Percentiles rank a stretch among this genome's conserved stretches.
These are phyloP conservation scores for Trifolium dubium DNA, from an alignment of 306 rosid species.

Conservation along the genomic window DNA sequence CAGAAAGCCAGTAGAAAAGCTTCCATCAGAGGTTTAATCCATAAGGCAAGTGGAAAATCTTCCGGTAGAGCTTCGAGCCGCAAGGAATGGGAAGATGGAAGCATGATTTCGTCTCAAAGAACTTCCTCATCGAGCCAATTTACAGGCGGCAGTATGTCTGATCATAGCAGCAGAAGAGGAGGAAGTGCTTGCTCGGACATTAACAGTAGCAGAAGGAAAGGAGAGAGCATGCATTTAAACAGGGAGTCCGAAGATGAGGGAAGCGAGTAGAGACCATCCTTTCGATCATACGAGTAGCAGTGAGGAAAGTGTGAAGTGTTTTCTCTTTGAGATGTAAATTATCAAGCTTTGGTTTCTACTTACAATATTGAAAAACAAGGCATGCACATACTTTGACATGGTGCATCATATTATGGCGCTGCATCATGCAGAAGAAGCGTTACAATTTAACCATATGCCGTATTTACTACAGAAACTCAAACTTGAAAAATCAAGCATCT, in stretches of 20 bases:
- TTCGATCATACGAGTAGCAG: conserved; percentile 26
- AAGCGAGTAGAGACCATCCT: conserved; percentile 6
- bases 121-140: conserved; percentile 19
- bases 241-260: conserved; percentile 40
- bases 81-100: conserved; percentile 25
- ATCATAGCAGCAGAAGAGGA: conserved; percentile 35
- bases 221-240: conserved; percentile 28
- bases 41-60: conserved; percentile 36
- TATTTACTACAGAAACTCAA: conserved; percentile 23
- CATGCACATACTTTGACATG: conserved; percentile 36
- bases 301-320: conserved; percentile 1
- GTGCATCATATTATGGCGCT: conserved; percentile 23
- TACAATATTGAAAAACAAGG: background rate
- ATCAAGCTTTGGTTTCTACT: background rate
- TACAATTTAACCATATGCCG: conserved; percentile 14
- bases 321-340: background rate
- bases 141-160: conserved; percentile 39
- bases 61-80: conserved; percentile 30
- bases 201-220: conserved; percentile 26
- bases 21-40: background rate
- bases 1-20: conserved; percentile 44
- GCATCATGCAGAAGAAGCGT: background rate
- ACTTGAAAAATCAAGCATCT: conserved; percentile 23
- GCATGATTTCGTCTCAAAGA: conserved; percentile 9
- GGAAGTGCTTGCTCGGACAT: conserved; percentile 17